A percentile compares a stretch with the other conserved stretches of the same genome.
These are phyloP conservation scores for Chaetomium strumarium DNA, from an alignment of 2,329 filamentous ascomycete genomes.

Conservation along the genomic window DNA sequence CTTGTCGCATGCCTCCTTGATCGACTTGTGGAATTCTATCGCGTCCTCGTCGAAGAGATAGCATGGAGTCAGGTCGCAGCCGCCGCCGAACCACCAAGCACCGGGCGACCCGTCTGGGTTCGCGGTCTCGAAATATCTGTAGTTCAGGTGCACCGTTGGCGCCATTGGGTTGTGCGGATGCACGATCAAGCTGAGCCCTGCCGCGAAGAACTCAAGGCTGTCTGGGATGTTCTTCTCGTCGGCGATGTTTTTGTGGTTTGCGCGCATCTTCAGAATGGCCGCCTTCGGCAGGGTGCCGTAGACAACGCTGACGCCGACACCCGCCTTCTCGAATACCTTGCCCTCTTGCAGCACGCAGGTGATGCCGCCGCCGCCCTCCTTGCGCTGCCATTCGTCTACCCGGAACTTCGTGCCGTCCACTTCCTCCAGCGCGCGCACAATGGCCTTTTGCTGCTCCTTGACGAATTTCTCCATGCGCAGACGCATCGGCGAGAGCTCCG, in stretches of 20 bases:
- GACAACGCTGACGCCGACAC: constrained; percentile 90
- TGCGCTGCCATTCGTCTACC: constrained; percentile 79
- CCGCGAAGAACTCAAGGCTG: constrained; percentile 88
- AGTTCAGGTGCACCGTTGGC: constrained; percentile 95
- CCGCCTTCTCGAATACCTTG: constrained; percentile 95
- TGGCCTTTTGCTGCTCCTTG: constrained; percentile 83
- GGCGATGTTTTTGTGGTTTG: constrained; percentile 86
- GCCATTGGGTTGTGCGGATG: constrained; percentile 96
- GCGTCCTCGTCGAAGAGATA: constrained; percentile 98
- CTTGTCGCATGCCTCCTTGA: constrained; percentile 88
- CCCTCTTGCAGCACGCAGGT: constrained; percentile 94
- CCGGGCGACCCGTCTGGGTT: constrained; percentile 74
- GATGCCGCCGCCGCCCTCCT: constrained; percentile 85
- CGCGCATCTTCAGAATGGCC: constrained; percentile 88
- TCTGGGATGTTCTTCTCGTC: constrained; percentile 57
- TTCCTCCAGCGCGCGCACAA: constrained; percentile 74
- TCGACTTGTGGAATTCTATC: constrained; percentile 89
- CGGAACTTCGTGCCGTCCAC: constrained; percentile 80
- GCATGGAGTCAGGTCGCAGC: constrained; percentile 84
- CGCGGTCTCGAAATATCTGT: constrained; percentile 96
- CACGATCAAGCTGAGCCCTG: constrained; percentile 85
- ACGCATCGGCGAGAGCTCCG: constrained; percentile 82
- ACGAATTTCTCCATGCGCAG: constrained; percentile 97
- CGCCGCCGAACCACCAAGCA: constrained; percentile 97
- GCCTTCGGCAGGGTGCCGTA: constrained; percentile 84